Percentiles rank a stretch among this genome's conserved stretches.
Conservation (phyloP, 1,284 basidiomycete species). For the Cryptococcus sp. region DNA sequence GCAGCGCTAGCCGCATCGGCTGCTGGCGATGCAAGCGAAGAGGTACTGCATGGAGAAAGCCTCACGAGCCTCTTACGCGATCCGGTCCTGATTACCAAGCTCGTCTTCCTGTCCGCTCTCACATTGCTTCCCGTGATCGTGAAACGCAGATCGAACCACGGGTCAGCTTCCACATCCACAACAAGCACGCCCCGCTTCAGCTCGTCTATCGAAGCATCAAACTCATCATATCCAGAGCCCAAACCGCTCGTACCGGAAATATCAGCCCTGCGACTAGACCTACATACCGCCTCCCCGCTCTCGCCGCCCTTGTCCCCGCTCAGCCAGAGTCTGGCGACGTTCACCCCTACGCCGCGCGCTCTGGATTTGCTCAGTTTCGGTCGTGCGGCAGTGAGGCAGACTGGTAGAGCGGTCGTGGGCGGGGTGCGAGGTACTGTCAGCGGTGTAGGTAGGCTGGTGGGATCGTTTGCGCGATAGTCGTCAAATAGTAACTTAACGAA, state of each 20-base stretch:
- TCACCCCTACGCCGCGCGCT: slow-evolving; percentile 45
- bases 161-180: neutral
- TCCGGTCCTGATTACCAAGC: slow-evolving; percentile 52
- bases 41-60: slow-evolving; percentile 37
- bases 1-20: slow-evolving; percentile 8
- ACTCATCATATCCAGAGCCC: slow-evolving; percentile 2
- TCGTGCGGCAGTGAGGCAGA: slow-evolving; percentile 35
- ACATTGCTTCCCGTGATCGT: slow-evolving; percentile 53
- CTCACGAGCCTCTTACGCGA: slow-evolving; percentile 51
- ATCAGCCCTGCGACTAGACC: slow-evolving; percentile 9
- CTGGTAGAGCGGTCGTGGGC: slow-evolving; percentile 23
- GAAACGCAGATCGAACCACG: slow-evolving; percentile 32
- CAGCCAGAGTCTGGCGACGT: slow-evolving; percentile 36
- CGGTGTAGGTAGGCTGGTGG: slow-evolving; percentile 15
- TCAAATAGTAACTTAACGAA: too few relatives aligned
- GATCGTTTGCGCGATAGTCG: neutral
- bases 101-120: slow-evolving; percentile 50
- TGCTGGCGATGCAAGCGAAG: slow-evolving; percentile 8
- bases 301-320: slow-evolving; percentile 36
- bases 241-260: slow-evolving; percentile 9
- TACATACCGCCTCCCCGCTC: slow-evolving; percentile 20
- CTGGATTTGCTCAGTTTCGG: slow-evolving; percentile 50
- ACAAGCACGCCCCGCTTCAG: slow-evolving; percentile 3
- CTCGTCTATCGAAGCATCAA: slow-evolving; percentile 1
- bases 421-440: slow-evolving; percentile 15